These are phyloP conservation scores for Kurtzmaniella fragi DNA, from an alignment of 805 yeast genomes.

Conservation along the genomic window DNA sequence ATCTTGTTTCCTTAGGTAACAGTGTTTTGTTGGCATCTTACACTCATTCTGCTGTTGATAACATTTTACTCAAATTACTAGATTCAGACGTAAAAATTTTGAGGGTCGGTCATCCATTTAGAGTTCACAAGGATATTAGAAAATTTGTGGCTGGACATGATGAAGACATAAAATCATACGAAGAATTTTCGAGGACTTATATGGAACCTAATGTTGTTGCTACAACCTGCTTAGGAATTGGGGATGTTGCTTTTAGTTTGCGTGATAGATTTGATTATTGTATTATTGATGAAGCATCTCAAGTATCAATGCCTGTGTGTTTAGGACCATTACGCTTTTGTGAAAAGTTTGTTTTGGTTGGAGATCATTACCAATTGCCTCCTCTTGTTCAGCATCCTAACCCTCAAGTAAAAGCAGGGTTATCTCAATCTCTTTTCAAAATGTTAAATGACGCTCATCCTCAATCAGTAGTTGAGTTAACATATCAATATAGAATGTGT, in stretches of 20 bases:
- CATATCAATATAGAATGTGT: constrained; percentile 90
- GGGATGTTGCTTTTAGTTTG: constrained; percentile 53
- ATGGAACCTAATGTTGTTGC: constrained; percentile 73
- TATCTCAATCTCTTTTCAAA: constrained; percentile 75
- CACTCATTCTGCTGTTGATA: constrained; percentile 96
- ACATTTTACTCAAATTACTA: constrained; percentile 70
- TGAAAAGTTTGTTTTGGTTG: constrained; percentile 84
- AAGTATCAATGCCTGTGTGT: constrained; percentile 85
- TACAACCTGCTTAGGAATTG: constrained; percentile 77
- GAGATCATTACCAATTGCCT: constrained; percentile 91
- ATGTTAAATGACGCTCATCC: constrained; percentile 71
- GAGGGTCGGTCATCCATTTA: constrained; percentile 58
- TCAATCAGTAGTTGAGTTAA: constrained; percentile 65
- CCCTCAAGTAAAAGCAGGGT: constrained; percentile 58
- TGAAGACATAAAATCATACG: constrained; percentile 30
- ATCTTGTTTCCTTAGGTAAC: constrained; percentile 55
- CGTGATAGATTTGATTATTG: constrained; percentile 77
- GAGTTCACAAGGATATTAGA: constrained; percentile 59
- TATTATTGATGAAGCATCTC: constrained; percentile 95
- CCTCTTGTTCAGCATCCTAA: constrained; percentile 67
- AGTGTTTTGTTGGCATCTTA: constrained; percentile 76
- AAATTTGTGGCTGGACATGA: constrained; percentile 44
- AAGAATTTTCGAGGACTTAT: constrained; percentile 44
- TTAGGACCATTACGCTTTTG: constrained; percentile 81
- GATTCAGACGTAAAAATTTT: constrained; percentile 40